Base-by-base conservation (phyloP, 148 eudicot genomes). In the Selenicereus undatus region DNA sequence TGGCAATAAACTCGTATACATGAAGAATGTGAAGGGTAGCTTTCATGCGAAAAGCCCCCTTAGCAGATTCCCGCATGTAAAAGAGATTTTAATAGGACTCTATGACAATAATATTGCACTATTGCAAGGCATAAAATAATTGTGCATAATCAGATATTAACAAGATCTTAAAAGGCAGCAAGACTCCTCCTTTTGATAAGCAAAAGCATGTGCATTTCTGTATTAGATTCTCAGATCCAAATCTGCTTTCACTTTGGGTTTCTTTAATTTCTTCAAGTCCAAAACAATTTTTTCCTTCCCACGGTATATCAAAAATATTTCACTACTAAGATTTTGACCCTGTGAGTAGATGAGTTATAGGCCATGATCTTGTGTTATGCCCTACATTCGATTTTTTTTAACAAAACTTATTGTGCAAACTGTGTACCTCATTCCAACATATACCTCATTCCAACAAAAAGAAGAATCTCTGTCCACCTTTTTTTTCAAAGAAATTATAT, bases 141-240 rank as follows among this genome's bases (percentile, higher is more conserved):
- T 11, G 50, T 42, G 8, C 45, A 74, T 52, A 69, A 39, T 39
- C 42, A 32, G 66, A 45, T 52, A 74, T 78, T 66, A 32, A 1
- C 2, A 66, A 66, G 71, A 26, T 72, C 71, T 51, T 56, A 45
- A 76, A 86, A 80, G 86, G 79, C 78, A 73, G 79, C 80, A 79
- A 80, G 80, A 75, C 83, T 69, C 78, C 85, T 79, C 66, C 92
- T 88, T 88, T 88, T 87, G 64, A 81, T 85, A 64, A 77, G 87
- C 82, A 82, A 83, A 82, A 82, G 86, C 90, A 90, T 88, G 89
- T 87, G 89, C 82, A 75, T 79, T 87, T 87, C 82, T 78, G 75
- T 56, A 85, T 42, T 68, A 81, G 88, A 88, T 86, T 88, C 86
- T 81, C 66, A 83, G 90, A 87, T 86, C 85, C 86, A 89, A 87